phyloP scores from a whole-genome alignment of 176 grass and related monocot species.

The Oryza meyeriana region DNA sequence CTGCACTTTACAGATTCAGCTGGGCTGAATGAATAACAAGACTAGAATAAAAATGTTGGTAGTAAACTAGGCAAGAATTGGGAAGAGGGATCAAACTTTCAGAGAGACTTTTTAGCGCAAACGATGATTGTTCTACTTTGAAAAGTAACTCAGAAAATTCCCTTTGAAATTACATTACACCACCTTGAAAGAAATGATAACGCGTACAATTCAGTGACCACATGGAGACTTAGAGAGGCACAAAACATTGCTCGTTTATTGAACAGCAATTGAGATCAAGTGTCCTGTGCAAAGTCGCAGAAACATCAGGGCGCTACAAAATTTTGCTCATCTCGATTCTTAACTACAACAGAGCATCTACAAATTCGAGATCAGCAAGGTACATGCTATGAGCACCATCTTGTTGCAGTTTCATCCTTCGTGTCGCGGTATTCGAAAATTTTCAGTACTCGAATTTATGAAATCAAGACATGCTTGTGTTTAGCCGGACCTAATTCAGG shows the following conservation, averaged over 20 bases:
- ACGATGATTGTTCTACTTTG: background rate
- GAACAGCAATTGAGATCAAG: background rate
- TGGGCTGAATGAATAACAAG: background rate
- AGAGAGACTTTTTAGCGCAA: background rate
- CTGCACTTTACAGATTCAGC: background rate
- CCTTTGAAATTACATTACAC: background rate
- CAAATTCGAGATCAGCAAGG: background rate
- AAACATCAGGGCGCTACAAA: constrained; percentile 28
- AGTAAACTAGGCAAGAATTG: background rate
- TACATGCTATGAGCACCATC: background rate
- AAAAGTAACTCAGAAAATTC: background rate
- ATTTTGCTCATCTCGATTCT: constrained; percentile 22
- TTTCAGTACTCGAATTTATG: constrained; percentile 10
- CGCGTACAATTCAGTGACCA: background rate
- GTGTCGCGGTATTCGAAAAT: background rate
- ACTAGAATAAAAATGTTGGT: background rate
- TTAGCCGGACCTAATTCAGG: background rate
- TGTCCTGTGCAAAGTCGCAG: background rate
- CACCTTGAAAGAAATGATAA: background rate
- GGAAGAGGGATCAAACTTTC: background rate
- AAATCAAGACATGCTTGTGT: background rate
- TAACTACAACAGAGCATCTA: constrained; percentile 18
- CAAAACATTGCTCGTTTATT: constrained; percentile 16
- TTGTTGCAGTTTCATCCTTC: background rate
- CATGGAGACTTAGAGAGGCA: background rate